Conservation (phyloP, 306 rosid species). For the Glycine soja region DNA sequence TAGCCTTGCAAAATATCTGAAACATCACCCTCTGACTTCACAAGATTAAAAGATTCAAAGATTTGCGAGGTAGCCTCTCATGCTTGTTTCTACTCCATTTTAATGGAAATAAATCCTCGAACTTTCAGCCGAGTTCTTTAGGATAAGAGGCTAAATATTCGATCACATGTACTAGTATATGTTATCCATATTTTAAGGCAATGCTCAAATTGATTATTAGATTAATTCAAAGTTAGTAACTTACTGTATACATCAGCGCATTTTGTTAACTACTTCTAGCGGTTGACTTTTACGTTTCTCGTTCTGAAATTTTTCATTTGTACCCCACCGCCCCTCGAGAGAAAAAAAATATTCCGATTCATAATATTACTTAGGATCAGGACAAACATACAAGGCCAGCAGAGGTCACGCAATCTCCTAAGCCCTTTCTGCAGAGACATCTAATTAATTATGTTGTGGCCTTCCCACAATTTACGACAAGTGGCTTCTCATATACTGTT, state of each 20-base stretch:
- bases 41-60: slow-evolving; percentile 56
- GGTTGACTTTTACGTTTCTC: slow-evolving; percentile 18
- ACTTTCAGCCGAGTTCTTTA: slow-evolving; percentile 14
- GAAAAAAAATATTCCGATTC: neutral
- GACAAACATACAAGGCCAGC: slow-evolving; percentile 16
- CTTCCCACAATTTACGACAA: neutral
- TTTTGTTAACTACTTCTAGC: slow-evolving; percentile 8
- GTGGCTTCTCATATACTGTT: neutral
- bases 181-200: slow-evolving; percentile 9
- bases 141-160: slow-evolving; percentile 3
- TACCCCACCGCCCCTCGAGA: neutral
- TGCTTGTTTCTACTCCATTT: slow-evolving; percentile 2
- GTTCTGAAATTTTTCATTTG: slow-evolving; percentile 4
- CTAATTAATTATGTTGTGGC: slow-evolving; percentile 10
- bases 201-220: slow-evolving; percentile 26
- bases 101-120: neutral
- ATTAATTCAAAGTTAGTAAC: slow-evolving; percentile 23
- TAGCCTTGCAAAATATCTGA: slow-evolving; percentile 60
- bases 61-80: slow-evolving; percentile 45
- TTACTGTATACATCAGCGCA: slow-evolving; percentile 9
- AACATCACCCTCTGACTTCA: slow-evolving; percentile 41
- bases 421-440: slow-evolving; percentile 26
- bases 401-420: slow-evolving; percentile 12
- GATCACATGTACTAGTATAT: neutral
- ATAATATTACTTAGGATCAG: slow-evolving; percentile 7